A percentile compares a stretch with the other conserved stretches of the same genome.
phyloP scores from a whole-genome alignment of 495 filamentous ascomycete species.

The Glonium stellatum region DNA sequence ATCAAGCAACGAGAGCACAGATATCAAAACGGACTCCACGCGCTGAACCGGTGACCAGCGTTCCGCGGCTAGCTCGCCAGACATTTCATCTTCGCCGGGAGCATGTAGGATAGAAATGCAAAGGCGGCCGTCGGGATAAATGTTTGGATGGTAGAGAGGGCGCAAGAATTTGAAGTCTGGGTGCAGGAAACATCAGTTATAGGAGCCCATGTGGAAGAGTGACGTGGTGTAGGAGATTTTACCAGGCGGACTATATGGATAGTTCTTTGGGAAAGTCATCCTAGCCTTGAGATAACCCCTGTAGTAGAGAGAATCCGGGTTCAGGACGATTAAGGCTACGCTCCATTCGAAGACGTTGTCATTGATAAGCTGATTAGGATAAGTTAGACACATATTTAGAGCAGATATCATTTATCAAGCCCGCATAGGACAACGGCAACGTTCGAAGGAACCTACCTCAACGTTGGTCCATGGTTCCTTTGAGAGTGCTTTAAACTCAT shows the following conservation, averaged over 20 bases:
- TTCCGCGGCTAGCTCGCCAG: conserved; percentile 80
- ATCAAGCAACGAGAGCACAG: conserved; percentile 87
- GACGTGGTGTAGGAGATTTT: neutral
- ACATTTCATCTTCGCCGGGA: conserved; percentile 85
- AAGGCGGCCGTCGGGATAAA: conserved; percentile 81
- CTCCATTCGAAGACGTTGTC: conserved; percentile 80
- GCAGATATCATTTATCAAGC: conserved; percentile 25
- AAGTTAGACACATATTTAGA: no score
- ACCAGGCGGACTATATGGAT: conserved; percentile 82
- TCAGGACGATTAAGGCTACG: conserved; percentile 83
- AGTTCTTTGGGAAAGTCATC: conserved; percentile 83
- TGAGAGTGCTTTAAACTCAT: conserved; percentile 73
- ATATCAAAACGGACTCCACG: conserved; percentile 88
- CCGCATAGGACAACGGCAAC: conserved; percentile 9
- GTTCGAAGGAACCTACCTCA: conserved; percentile 48
- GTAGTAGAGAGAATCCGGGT: conserved; percentile 83
- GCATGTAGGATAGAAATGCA: conserved; percentile 96
- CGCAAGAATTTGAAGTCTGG: conserved; percentile 74
- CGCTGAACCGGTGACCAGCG: conserved; percentile 90
- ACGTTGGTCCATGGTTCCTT: conserved; percentile 93
- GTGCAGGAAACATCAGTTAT: neutral
- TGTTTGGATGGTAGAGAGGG: conserved; percentile 85
- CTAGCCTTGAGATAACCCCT: conserved; percentile 86
- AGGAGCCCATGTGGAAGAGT: no score
- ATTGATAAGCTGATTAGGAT: conserved; percentile 48